Percentiles rank a stretch among this genome's conserved stretches.
phyloP scores from a whole-genome alignment of 768 basidiomycete genomes.

The Asterophora lycoperdoides region DNA sequence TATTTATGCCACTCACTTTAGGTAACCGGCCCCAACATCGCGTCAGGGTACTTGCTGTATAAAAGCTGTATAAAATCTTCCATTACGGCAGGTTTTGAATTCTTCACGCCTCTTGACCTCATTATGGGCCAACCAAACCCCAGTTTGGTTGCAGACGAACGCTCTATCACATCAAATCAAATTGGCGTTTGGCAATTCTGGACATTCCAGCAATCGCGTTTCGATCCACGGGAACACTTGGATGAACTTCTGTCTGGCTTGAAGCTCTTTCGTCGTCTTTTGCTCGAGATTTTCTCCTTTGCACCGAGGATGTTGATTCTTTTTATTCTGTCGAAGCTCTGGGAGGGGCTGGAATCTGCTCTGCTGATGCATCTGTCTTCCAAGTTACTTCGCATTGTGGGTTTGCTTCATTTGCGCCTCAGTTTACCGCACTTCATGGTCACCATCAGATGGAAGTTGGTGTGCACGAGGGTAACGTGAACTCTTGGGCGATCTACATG shows the following conservation, averaged over 20 bases:
- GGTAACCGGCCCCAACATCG: too few species aligned
- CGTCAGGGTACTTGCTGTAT: too few species aligned
- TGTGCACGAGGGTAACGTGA: conserved; percentile 14
- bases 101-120: too few species aligned
- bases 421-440: not conserved
- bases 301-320: conserved; percentile 19
- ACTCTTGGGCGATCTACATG: conserved; percentile 15
- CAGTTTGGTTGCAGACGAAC: not conserved
- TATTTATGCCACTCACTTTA: too few species aligned
- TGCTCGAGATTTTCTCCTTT: conserved; percentile 20
- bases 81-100: too few species aligned
- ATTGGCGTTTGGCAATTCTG: conserved; percentile 19
- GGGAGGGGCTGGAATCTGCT: conserved; percentile 21
- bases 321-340: conserved; percentile 21
- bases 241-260: conserved; percentile 9
- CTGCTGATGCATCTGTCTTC: conserved; percentile 24
- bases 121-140: not conserved
- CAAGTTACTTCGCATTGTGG: conserved; percentile 19
- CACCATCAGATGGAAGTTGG: conserved; percentile 20
- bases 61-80: too few species aligned
- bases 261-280: conserved; percentile 19
- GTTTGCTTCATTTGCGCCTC: not conserved
- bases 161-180: conserved; percentile 6
- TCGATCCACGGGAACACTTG: conserved; percentile 8
- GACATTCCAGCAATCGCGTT: conserved; percentile 4